Percentiles rank a stretch among this genome's conserved stretches.
Evolutionary conservation across 257 asterid species (phyloP).

Genomic region (Capsicum baccatum): DNA sequence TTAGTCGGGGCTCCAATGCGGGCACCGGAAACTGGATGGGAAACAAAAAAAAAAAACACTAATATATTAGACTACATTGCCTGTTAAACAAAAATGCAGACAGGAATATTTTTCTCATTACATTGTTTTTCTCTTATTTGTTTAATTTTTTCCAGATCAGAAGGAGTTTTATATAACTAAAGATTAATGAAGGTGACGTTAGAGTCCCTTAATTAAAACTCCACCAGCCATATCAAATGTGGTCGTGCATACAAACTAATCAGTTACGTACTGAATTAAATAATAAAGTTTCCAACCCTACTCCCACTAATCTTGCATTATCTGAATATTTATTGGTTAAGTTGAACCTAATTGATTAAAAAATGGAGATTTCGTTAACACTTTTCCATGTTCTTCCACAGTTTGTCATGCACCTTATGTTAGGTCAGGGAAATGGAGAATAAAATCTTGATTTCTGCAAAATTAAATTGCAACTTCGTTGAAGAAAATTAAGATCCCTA

Average conservation of each 20-base stretch:
- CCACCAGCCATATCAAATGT: background rate
- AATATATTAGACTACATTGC: background rate
- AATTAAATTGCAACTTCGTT: background rate
- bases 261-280: background rate
- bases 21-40: too few relatives aligned
- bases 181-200: background rate
- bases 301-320: background rate
- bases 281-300: background rate
- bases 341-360: background rate
- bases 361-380: background rate
- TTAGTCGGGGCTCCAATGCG: too few relatives aligned
- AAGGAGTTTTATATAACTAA: background rate
- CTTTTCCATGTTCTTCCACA: background rate
- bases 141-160: background rate
- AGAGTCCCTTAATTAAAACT: background rate
- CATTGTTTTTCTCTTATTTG: background rate
- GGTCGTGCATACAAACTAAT: conserved; percentile 23
- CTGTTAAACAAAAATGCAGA: background rate
- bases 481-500: background rate
- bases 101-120: background rate
- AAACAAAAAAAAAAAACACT: too few relatives aligned
- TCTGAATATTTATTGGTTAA: background rate
- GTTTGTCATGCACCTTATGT: conserved; percentile 10
- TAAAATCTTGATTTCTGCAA: conserved; percentile 1
- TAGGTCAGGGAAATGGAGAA: background rate